Conservation (phyloP, 2,329 filamentous ascomycete genomes). For the Trichophyton equinum region DNA sequence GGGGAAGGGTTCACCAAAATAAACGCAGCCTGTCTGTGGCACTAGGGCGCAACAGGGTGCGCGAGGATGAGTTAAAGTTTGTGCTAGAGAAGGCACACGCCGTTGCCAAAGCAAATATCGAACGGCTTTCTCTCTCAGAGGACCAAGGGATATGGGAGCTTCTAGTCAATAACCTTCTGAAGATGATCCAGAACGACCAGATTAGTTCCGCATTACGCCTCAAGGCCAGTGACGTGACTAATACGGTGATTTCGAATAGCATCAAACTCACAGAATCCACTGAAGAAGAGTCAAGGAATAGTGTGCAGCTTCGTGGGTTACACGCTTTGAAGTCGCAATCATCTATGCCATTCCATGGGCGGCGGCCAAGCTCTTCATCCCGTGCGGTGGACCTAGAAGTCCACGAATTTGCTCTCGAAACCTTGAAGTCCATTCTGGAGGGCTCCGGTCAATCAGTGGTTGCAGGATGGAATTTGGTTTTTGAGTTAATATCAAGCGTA, state of each 20-base stretch:
- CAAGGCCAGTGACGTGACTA: conserved; percentile 51
- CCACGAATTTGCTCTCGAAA: conserved; percentile 66
- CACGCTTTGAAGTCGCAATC: conserved; percentile 53
- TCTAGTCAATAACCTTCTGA: conserved; percentile 45
- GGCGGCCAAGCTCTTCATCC: conserved; percentile 31
- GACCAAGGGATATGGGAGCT: conserved; percentile 65
- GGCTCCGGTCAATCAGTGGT: conserved; percentile 74
- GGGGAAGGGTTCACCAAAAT: conserved; percentile 25
- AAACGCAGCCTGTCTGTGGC: conserved; percentile 31
- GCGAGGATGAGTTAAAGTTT: conserved; percentile 35
- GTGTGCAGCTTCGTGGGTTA: conserved; percentile 61
- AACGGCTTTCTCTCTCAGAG: conserved; percentile 56
- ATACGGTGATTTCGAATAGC: conserved; percentile 31
- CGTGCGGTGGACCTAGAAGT: conserved; percentile 62
- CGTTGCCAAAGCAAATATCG: conserved; percentile 59
- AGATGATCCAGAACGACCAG: conserved; percentile 30
- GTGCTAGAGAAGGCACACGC: conserved; percentile 63
- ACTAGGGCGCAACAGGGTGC: conserved; percentile 29
- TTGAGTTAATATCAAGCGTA: conserved; percentile 72
- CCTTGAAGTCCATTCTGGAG: conserved; percentile 70
- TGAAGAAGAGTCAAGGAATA: conserved; percentile 38
- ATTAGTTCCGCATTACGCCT: conserved; percentile 30
- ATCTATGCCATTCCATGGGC: conserved; percentile 39
- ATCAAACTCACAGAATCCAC: conserved; percentile 29
- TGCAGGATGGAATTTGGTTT: conserved; percentile 73